Percentiles rank a stretch among this genome's conserved stretches.
Conservation (phyloP, 208 protist species). For the Trichomonas gallinae region DNA sequence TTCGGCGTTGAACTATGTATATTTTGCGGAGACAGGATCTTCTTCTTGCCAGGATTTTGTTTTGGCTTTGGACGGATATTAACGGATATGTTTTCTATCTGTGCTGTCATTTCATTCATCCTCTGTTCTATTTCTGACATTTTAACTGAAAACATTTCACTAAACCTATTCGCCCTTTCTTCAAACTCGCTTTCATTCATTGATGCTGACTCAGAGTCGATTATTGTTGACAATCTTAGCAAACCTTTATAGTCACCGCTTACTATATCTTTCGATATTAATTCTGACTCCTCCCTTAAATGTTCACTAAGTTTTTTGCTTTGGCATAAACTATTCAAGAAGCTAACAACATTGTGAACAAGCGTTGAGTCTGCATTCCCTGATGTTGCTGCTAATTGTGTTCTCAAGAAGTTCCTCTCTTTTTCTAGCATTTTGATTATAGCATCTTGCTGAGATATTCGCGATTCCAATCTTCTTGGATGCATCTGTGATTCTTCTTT, state of each 20-base stretch:
- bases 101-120: neutral
- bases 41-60: too few species aligned
- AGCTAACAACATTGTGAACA: neutral
- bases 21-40: neutral
- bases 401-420: neutral
- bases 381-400: neutral
- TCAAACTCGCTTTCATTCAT: neutral
- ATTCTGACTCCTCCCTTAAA: neutral
- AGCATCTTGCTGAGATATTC: neutral
- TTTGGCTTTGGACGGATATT: neutral
- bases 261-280: neutral
- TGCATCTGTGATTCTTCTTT: neutral
- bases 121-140: neutral
- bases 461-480: neutral
- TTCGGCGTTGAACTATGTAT: neutral
- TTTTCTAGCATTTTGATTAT: neutral
- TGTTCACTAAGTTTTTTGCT: neutral
- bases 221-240: neutral
- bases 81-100: neutral
- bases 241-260: neutral
- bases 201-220: neutral
- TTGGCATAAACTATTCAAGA: neutral
- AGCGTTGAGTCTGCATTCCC: neutral
- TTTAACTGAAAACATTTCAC: neutral
- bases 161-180: neutral